Evolutionary conservation across 768 basidiomycete species (phyloP).

Genomic region (Porphyrellus cyaneotinctus): DNA sequence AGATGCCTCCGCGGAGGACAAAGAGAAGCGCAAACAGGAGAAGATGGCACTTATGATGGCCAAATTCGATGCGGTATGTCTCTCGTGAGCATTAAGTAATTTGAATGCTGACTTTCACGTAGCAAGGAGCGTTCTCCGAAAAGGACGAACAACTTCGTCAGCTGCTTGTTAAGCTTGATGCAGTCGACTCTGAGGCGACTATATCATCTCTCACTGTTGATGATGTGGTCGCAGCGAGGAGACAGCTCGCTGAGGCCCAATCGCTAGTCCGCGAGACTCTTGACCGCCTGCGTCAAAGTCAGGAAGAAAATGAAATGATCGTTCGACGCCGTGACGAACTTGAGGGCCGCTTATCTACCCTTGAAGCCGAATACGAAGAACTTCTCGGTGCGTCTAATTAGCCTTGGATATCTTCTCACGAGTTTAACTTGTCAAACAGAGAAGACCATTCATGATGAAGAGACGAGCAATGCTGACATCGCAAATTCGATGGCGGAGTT

Average conservation of each 20-base stretch:
- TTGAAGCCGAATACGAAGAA: slow-evolving; percentile 96
- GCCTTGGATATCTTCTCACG: background rate
- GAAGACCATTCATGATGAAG: slow-evolving; percentile 89
- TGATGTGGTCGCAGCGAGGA: slow-evolving; percentile 75
- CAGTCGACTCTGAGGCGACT: slow-evolving; percentile 59
- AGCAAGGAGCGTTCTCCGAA: slow-evolving; percentile 94
- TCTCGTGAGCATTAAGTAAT: background rate
- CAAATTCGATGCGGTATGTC: slow-evolving; percentile 87
- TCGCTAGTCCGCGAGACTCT: slow-evolving; percentile 81
- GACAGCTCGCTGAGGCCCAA: slow-evolving; percentile 88
- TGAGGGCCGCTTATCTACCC: slow-evolving; percentile 69
- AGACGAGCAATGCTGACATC: slow-evolving; percentile 76
- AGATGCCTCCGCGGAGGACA: slow-evolving; percentile 88
- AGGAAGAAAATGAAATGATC: slow-evolving; percentile 90
- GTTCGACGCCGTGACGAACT: slow-evolving; percentile 80
- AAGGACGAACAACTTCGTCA: slow-evolving; percentile 91
- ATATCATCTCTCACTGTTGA: slow-evolving; percentile 61
- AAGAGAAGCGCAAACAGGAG: slow-evolving; percentile 98
- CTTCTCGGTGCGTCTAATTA: slow-evolving; percentile 65
- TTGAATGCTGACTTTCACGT: slow-evolving; percentile 6
- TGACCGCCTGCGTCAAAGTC: slow-evolving; percentile 82
- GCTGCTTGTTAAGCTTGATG: slow-evolving; percentile 79
- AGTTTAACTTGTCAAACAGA: slow-evolving; percentile 44
- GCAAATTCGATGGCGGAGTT: slow-evolving; percentile 85
- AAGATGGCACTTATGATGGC: slow-evolving; percentile 99